These are phyloP conservation scores for Ambrosiella beaveri DNA, from an alignment of 2,329 filamentous ascomycete genomes.

Conservation along the genomic window DNA sequence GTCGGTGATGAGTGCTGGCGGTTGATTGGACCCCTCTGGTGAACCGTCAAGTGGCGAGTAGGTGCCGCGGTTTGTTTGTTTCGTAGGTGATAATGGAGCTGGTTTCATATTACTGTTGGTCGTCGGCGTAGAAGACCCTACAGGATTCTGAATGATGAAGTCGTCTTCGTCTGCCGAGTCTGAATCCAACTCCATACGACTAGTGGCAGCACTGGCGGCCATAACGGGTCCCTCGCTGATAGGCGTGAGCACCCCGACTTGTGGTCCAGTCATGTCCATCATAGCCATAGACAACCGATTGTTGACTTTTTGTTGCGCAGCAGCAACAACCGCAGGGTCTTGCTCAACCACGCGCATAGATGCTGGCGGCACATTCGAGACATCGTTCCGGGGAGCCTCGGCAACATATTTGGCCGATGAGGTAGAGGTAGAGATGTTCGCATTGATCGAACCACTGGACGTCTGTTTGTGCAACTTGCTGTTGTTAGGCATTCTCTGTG, in stretches of 20 bases:
- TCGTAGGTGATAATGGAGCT: slow-evolving; percentile 20
- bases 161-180: slow-evolving; percentile 37
- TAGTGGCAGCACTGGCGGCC: slow-evolving; percentile 30
- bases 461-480: slow-evolving; percentile 58
- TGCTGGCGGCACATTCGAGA: slow-evolving; percentile 37
- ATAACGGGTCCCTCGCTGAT: slow-evolving; percentile 20
- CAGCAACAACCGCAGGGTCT: slow-evolving; percentile 24
- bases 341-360: slow-evolving; percentile 43
- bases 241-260: not conserved
- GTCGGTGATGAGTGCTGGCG: slow-evolving; percentile 52
- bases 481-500: slow-evolving; percentile 32
- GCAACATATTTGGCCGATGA: slow-evolving; percentile 10
- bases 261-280: not conserved
- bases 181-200: slow-evolving; percentile 51
- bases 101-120: slow-evolving; percentile 17
- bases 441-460: slow-evolving; percentile 30
- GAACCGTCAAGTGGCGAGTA: slow-evolving; percentile 55
- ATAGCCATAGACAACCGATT: slow-evolving; percentile 8
- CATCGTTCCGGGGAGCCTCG: slow-evolving; percentile 31
- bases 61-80: slow-evolving; percentile 18
- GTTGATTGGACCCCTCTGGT: slow-evolving; percentile 26
- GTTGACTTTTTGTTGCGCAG: slow-evolving; percentile 3
- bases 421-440: not conserved
- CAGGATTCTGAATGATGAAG: slow-evolving; percentile 16
- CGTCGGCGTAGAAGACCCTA: not conserved